phyloP scores from a whole-genome alignment of 2,329 filamentous ascomycete genomes.

The Botrytis porri region DNA sequence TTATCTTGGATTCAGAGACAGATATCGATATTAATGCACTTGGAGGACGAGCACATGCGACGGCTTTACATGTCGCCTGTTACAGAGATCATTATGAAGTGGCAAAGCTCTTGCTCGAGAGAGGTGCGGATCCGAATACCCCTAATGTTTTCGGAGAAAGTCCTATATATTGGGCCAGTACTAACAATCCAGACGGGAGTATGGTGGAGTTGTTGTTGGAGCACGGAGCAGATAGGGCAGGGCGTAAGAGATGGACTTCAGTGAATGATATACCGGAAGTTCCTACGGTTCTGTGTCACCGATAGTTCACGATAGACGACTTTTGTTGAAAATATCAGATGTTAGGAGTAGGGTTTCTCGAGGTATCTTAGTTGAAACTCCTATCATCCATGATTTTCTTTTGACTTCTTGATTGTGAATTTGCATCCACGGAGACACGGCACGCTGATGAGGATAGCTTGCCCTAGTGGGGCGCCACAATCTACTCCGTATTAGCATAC shows the following conservation, averaged over 20 bases:
- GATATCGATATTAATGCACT: conserved; percentile 26
- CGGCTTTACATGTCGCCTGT: conserved; percentile 27
- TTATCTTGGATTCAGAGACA: conserved; percentile 24
- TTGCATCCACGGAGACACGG: neutral
- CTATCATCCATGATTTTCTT: neutral
- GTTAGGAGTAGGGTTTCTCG: no score
- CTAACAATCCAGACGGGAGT: conserved; percentile 1
- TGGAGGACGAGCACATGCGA: conserved; percentile 26
- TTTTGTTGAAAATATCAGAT: neutral
- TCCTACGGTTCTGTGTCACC: neutral
- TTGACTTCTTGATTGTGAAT: neutral
- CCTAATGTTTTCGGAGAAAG: conserved; percentile 22
- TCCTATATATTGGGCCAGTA: conserved; percentile 26
- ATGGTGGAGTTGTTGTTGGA: conserved; percentile 26
- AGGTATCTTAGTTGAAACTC: neutral
- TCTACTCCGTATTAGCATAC: no score
- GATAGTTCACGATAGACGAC: neutral
- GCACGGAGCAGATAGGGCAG: conserved; percentile 22
- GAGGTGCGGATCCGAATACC: conserved; percentile 27
- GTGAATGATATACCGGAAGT: neutral
- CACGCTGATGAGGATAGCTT: neutral
- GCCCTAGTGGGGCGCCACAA: neutral
- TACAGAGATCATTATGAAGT: conserved; percentile 26
- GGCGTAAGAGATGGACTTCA: neutral
- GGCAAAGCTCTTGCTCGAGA: conserved; percentile 26